A percentile compares a stretch with the other conserved stretches of the same genome.
Evolutionary conservation across 2,329 filamentous ascomycete genomes (phyloP).

Genomic region (Phoma herbarum): DNA sequence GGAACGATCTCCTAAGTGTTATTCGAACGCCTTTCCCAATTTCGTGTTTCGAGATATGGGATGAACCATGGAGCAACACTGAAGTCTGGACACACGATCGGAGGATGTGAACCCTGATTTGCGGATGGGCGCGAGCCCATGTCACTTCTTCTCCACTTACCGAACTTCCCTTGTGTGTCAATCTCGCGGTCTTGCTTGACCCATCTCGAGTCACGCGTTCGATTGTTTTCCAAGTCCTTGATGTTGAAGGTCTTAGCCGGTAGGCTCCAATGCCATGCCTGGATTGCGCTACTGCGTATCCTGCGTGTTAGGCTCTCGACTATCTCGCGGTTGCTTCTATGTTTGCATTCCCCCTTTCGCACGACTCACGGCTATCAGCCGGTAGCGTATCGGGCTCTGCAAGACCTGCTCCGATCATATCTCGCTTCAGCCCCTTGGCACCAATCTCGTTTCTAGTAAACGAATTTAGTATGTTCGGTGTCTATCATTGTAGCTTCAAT

Average conservation of each 20-base stretch:
- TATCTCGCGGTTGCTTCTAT: conserved; percentile 5
- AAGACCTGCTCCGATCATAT: neutral
- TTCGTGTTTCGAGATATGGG: conserved; percentile 6
- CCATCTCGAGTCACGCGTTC: conserved; percentile 6
- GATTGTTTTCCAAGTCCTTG: conserved; percentile 1
- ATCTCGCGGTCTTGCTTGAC: conserved; percentile 10
- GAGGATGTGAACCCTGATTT: conserved; percentile 8
- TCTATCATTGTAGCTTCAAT: neutral
- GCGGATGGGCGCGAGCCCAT: conserved; percentile 5
- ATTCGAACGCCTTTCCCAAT: neutral
- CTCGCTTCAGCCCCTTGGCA: neutral
- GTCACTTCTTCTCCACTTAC: conserved; percentile 9
- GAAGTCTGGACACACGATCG: neutral
- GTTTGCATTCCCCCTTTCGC: conserved; percentile 2
- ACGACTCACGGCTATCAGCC: conserved; percentile 3
- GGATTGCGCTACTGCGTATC: conserved; percentile 1
- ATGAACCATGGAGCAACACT: conserved; percentile 10
- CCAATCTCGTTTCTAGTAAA: neutral
- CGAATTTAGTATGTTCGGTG: no score
- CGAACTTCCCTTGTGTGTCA: conserved; percentile 7
- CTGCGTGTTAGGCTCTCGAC: neutral
- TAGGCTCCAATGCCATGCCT: neutral
- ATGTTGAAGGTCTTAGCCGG: conserved; percentile 2
- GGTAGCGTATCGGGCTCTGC: conserved; percentile 1
- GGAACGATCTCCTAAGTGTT: neutral